Conservation (phyloP, 169 alveolate genomes). For the Eimeria falciformis region DNA sequence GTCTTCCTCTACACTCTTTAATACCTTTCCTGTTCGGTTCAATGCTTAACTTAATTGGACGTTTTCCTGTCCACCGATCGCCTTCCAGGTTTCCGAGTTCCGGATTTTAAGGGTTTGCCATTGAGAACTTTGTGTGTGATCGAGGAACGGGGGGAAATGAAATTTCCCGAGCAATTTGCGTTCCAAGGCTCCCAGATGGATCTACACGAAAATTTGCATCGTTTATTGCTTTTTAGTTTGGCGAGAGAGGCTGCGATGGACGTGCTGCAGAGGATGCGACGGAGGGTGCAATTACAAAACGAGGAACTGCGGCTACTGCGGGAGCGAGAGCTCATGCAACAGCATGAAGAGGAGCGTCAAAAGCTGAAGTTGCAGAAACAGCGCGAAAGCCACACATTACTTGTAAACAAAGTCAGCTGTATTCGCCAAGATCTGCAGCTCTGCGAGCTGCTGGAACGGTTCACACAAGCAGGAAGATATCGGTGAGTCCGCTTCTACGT, state of each 20-base stretch:
- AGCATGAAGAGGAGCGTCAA: not conserved
- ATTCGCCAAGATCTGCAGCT: not conserved
- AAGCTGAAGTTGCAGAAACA: not conserved
- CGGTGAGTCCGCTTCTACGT: no score
- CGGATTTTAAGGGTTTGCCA: no score
- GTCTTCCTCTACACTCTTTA: no score
- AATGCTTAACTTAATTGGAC: no score
- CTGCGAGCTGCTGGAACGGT: not conserved
- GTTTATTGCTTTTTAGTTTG: not conserved
- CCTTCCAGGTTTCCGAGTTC: no score
- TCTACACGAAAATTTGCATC: not conserved
- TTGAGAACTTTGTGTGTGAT: no score
- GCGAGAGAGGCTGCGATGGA: not conserved
- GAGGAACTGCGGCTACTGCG: not conserved
- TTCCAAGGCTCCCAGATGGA: not conserved
- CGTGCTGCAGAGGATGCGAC: not conserved
- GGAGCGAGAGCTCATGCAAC: not conserved
- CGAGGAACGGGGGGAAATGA: not conserved
- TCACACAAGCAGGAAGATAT: no score
- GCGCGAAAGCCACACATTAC: not conserved
- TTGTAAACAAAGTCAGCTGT: no score
- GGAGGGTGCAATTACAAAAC: not conserved
- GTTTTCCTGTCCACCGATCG: no score
- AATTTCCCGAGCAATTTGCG: not conserved
- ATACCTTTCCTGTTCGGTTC: no score